These are phyloP conservation scores for Tetrahymena borealis DNA, from an alignment of 73 alveolate species.

Conservation along the genomic window DNA sequence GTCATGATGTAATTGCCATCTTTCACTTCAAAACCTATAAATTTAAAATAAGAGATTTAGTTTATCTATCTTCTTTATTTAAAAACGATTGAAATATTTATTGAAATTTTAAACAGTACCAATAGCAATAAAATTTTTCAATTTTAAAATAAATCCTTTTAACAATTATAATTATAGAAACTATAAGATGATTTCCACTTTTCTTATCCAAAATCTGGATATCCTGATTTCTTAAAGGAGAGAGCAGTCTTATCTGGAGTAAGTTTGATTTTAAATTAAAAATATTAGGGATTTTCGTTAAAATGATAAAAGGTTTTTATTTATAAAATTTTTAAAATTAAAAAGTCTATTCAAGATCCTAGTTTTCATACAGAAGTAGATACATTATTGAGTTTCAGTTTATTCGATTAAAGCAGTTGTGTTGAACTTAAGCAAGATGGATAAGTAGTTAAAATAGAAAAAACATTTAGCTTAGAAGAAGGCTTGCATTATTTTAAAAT, in stretches of 20 bases:
- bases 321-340: not conserved
- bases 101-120: no score
- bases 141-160: no score
- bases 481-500: not conserved
- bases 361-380: conserved; percentile 10
- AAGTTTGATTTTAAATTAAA: conserved; percentile 13
- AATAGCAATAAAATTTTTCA: no score
- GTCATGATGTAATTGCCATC: conserved; percentile 12
- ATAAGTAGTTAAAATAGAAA: not conserved
- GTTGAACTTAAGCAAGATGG: not conserved
- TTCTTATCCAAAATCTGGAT: conserved; percentile 24
- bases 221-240: conserved; percentile 42
- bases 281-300: no score
- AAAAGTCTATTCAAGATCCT: not conserved
- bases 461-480: not conserved
- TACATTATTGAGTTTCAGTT: conserved; percentile 5
- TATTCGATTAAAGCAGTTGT: conserved; percentile 23
- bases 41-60: not conserved
- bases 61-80: not conserved
- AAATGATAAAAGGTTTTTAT: not conserved
- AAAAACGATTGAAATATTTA: no score
- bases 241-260: conserved; percentile 33
- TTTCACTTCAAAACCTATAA: no score
- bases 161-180: not conserved
- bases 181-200: conserved; percentile 13